Percentiles rank a stretch among this genome's conserved stretches.
Evolutionary conservation across 2,329 filamentous ascomycete genomes (phyloP).

Genomic region (Cytospora leucostoma): DNA sequence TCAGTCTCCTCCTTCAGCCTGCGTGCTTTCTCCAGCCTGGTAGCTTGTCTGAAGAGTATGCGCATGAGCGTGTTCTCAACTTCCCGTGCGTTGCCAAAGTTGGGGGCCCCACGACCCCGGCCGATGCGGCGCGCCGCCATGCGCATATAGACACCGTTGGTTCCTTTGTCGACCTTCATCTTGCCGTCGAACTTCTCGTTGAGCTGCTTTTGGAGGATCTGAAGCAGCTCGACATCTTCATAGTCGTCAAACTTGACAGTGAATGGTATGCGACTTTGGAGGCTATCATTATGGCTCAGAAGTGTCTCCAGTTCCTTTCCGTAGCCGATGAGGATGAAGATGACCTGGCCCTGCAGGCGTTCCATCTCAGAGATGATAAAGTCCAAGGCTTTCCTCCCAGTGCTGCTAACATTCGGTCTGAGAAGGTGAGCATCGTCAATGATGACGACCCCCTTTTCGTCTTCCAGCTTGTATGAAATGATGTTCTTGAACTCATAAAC

Average conservation of each 20-base stretch:
- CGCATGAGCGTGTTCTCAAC: slow-evolving; percentile 61
- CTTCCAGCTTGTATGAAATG: slow-evolving; percentile 55
- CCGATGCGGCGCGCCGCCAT: slow-evolving; percentile 65
- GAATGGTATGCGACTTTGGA: slow-evolving; percentile 68
- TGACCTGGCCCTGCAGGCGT: slow-evolving; percentile 66
- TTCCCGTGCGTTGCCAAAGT: slow-evolving; percentile 72
- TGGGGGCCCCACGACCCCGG: slow-evolving; percentile 60
- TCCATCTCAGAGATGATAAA: slow-evolving; percentile 73
- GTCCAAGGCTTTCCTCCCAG: slow-evolving; percentile 66
- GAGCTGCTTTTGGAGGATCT: slow-evolving; percentile 60
- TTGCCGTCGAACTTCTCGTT: slow-evolving; percentile 51
- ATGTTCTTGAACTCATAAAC: slow-evolving; percentile 58
- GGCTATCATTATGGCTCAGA: slow-evolving; percentile 71
- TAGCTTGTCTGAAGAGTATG: slow-evolving; percentile 61
- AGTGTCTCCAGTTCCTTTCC: slow-evolving; percentile 74
- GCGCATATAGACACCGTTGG: slow-evolving; percentile 61
- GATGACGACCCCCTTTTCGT: slow-evolving; percentile 69
- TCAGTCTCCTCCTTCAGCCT: slow-evolving; percentile 46
- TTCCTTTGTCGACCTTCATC: slow-evolving; percentile 63
- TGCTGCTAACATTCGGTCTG: slow-evolving; percentile 55
- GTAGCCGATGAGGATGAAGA: slow-evolving; percentile 75
- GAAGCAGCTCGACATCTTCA: slow-evolving; percentile 61
- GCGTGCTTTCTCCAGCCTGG: slow-evolving; percentile 52
- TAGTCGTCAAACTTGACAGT: slow-evolving; percentile 70
- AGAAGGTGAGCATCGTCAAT: slow-evolving; percentile 81